A percentile compares a stretch with the other conserved stretches of the same genome.
Conservation (phyloP, 139 green algal genomes). For the Coccomyxa sp. region DNA sequence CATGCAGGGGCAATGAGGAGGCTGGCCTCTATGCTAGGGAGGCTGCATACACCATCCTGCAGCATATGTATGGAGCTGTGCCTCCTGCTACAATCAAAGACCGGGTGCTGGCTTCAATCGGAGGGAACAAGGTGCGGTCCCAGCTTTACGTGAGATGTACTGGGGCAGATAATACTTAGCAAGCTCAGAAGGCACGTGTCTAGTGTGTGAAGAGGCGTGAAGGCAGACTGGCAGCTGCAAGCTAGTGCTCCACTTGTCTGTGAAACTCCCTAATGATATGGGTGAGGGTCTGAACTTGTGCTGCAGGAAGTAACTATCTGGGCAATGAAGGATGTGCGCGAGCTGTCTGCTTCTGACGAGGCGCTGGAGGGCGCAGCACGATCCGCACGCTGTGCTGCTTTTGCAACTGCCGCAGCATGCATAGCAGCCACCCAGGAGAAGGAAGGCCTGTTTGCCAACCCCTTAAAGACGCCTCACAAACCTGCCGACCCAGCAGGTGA, state of each 20-base stretch:
- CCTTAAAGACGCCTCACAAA: conserved; percentile 10
- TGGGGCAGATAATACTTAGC: too few relatives aligned
- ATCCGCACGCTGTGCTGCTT: conserved; percentile 8
- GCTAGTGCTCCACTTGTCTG: not conserved
- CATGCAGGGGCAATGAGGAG: conserved; percentile 9
- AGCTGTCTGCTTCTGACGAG: not conserved
- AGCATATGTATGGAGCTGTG: conserved; percentile 9
- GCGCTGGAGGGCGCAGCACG: not conserved
- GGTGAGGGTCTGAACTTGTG: not conserved
- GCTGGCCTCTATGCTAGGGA: not conserved
- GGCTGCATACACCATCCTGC: conserved; percentile 14
- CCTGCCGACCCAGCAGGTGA: conserved; percentile 3
- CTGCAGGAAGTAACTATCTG: conserved; percentile 7
- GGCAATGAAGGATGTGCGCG: not conserved
- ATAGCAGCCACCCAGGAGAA: conserved; percentile 10
- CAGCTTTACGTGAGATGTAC: not conserved
- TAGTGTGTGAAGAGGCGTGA: too few relatives aligned
- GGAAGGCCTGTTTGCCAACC: conserved; percentile 3
- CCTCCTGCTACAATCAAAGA: conserved; percentile 4
- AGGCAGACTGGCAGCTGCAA: not conserved
- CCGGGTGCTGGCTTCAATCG: not conserved
- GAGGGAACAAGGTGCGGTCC: not conserved
- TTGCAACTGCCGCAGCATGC: conserved; percentile 3
- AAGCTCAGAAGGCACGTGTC: too few relatives aligned
- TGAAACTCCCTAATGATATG: not conserved